Percentiles rank a stretch among this genome's conserved stretches.
These are phyloP conservation scores for Protomyces inundatus DNA, from an alignment of 1,139 yeast species.

Conservation along the genomic window DNA sequence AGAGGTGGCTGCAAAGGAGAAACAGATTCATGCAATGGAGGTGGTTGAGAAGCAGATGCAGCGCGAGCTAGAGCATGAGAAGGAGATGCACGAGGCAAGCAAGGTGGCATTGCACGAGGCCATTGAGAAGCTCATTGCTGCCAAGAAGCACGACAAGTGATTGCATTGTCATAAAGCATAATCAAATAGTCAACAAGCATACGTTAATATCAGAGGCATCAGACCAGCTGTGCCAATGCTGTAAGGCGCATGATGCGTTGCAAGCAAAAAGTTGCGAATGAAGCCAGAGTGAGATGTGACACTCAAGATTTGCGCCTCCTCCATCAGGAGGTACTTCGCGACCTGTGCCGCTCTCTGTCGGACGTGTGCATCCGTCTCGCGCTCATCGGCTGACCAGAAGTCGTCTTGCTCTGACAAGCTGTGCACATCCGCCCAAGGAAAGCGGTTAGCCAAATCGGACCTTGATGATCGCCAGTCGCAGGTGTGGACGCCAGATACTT, in stretches of 20 bases:
- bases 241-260: neutral
- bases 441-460: constrained; percentile 42
- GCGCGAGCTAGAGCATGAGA: constrained; percentile 8
- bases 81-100: constrained; percentile 19
- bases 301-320: constrained; percentile 1
- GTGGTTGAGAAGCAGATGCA: neutral
- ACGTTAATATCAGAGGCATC: neutral
- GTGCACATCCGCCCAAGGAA: constrained; percentile 41
- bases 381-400: constrained; percentile 42
- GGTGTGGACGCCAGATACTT: constrained; percentile 60
- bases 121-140: constrained; percentile 7
- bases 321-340: constrained; percentile 44
- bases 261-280: constrained; percentile 6
- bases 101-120: constrained; percentile 17
- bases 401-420: constrained; percentile 50
- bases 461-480: constrained; percentile 58
- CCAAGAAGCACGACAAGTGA: neutral
- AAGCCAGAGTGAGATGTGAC: constrained; percentile 21
- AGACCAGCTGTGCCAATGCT: neutral
- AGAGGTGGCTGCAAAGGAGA: constrained; percentile 19
- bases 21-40: constrained; percentile 8
- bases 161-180: neutral
- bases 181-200: neutral
- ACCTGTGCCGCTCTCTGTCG: constrained; percentile 49
- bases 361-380: constrained; percentile 51